phyloP scores from a whole-genome alignment of 306 rosid species.

The Corylus americana region DNA sequence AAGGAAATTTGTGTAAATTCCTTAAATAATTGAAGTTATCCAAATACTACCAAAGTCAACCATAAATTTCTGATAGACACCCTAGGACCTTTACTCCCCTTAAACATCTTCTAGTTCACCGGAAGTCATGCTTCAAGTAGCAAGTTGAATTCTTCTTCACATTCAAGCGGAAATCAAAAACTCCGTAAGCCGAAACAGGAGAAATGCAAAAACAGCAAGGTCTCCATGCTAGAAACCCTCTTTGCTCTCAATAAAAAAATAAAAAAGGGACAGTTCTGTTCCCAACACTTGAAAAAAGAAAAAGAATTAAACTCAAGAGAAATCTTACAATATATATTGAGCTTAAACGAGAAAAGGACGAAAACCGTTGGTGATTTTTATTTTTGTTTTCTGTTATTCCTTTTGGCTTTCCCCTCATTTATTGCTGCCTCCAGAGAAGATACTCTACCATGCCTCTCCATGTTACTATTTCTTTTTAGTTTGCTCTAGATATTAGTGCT shows the following conservation, averaged over 20 bases:
- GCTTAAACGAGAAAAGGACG: neutral
- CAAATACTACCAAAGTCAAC: neutral
- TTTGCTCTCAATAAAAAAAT: neutral
- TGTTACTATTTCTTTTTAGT: neutral
- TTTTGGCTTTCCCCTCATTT: neutral
- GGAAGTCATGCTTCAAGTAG: neutral
- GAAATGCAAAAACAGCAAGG: neutral
- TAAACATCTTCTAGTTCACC: neutral
- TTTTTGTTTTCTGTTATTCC: neutral
- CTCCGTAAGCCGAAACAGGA: neutral
- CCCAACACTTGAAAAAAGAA: neutral
- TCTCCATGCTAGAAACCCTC: neutral
- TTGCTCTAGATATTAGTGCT: neutral
- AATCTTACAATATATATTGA: neutral
- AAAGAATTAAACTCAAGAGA: neutral
- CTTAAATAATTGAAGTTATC: neutral
- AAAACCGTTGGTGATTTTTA: neutral
- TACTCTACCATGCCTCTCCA: neutral
- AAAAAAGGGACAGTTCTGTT: neutral
- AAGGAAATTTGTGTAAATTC: neutral
- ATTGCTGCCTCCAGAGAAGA: neutral
- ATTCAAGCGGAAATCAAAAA: neutral
- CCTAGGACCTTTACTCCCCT: neutral
- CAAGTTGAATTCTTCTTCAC: neutral
- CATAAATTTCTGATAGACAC: neutral